Evolutionary conservation across 257 asterid species (phyloP).

Genomic region (Gentiana macrophylla): DNA sequence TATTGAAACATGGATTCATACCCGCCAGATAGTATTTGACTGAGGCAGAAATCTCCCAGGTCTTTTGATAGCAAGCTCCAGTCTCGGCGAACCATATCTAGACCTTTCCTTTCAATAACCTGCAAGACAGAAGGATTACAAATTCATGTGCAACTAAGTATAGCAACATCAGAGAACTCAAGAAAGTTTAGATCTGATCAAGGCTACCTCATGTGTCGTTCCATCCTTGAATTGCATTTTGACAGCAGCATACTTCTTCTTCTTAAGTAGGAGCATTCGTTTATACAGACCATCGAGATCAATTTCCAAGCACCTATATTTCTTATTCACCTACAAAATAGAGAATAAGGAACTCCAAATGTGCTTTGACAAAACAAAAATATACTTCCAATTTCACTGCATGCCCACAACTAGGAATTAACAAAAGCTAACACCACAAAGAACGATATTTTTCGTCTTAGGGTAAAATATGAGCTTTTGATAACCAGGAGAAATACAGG

Average conservation of each 20-base stretch:
- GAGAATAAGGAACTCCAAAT: constrained; percentile 5
- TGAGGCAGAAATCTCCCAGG: constrained; percentile 84
- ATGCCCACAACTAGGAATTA: background rate
- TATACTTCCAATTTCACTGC: background rate
- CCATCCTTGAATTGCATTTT: constrained; percentile 83
- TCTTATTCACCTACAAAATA: constrained; percentile 75
- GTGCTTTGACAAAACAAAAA: constrained; percentile 3
- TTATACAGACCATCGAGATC: constrained; percentile 96
- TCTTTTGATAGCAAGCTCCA: constrained; percentile 98
- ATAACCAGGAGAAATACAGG: too few relatives aligned
- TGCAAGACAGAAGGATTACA: constrained; percentile 14
- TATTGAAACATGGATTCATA: constrained; percentile 11
- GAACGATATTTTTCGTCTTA: background rate
- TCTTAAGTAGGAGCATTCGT: constrained; percentile 94
- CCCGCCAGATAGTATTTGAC: constrained; percentile 94
- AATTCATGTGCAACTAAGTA: background rate
- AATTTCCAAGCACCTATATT: constrained; percentile 89
- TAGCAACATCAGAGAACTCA: background rate
- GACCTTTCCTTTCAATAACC: constrained; percentile 94
- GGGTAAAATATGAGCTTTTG: background rate
- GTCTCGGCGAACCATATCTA: constrained; percentile 98
- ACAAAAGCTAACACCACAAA: background rate
- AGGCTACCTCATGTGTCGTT: constrained; percentile 53
- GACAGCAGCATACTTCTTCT: constrained; percentile 98
- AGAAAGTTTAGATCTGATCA: constrained; percentile 11